These are phyloP conservation scores for Gossypium gossypioides DNA, from an alignment of 441 rosid genomes.

Conservation along the genomic window DNA sequence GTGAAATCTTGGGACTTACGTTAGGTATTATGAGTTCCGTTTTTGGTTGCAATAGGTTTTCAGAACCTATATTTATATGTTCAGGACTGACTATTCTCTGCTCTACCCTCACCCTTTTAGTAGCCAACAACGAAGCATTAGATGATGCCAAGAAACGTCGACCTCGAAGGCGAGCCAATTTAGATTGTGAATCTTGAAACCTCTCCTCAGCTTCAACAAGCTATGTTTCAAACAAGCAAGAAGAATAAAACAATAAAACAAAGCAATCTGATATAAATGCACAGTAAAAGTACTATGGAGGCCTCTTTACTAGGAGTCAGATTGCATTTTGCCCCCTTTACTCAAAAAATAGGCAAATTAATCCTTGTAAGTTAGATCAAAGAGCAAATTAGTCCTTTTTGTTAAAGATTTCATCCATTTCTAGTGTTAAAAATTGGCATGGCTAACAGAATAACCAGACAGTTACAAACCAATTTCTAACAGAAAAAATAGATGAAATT, in stretches of 20 bases:
- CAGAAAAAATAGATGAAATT: too few relatives aligned
- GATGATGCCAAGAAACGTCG: constrained; percentile 20
- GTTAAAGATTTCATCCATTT: too few relatives aligned
- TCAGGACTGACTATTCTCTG: constrained; percentile 26
- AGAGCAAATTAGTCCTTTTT: too few relatives aligned
- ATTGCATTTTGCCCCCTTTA: too few relatives aligned
- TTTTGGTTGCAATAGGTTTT: constrained; percentile 25
- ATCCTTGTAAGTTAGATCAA: too few relatives aligned
- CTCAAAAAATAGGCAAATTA: too few relatives aligned
- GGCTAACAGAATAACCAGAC: too few relatives aligned
- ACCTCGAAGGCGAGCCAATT: constrained; percentile 48
- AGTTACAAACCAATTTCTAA: too few relatives aligned
- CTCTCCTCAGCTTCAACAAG: constrained; percentile 54
- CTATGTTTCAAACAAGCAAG: constrained; percentile 32
- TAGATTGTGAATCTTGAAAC: constrained; percentile 43
- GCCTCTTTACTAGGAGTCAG: too few relatives aligned
- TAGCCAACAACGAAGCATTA: constrained; percentile 13
- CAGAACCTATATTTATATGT: constrained; percentile 22
- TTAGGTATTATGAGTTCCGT: constrained; percentile 48
- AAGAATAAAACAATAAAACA: background rate
- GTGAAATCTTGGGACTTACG: constrained; percentile 29
- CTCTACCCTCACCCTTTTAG: constrained; percentile 31
- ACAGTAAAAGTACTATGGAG: too few relatives aligned
- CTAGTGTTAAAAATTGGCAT: too few relatives aligned
- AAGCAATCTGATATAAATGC: background rate